Conservation (phyloP, 352 stramenopile species). For the Pseudoperonospora humuli region DNA sequence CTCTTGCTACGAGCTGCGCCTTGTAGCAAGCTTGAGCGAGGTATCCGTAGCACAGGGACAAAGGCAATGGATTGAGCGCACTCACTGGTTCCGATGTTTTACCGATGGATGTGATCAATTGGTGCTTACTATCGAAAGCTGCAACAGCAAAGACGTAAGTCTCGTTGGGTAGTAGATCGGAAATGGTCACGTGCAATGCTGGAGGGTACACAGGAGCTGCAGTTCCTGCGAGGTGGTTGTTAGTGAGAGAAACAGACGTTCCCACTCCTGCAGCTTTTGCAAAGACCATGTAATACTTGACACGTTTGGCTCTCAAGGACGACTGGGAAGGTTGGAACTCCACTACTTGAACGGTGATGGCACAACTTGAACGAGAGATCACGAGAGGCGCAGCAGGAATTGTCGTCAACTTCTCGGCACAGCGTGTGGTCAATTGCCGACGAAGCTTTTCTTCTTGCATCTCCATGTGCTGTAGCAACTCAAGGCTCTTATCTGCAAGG, state of each 20-base stretch:
- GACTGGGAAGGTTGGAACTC: conserved; percentile 25
- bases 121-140: conserved; percentile 54
- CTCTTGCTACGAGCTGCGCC: conserved; percentile 17
- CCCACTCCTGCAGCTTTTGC: conserved; percentile 59
- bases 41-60: conserved; percentile 65
- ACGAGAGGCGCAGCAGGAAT: conserved; percentile 40
- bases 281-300: conserved; percentile 76
- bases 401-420: not conserved
- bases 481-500: conserved; percentile 35
- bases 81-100: conserved; percentile 52
- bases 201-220: conserved; percentile 36
- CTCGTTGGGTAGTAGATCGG: conserved; percentile 51
- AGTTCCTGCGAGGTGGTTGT: conserved; percentile 52
- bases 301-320: conserved; percentile 18
- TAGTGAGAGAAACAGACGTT: conserved; percentile 73
- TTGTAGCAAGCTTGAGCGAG: conserved; percentile 48
- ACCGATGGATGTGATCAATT: conserved; percentile 63
- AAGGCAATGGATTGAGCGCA: conserved; percentile 54
- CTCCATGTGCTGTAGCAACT: conserved; percentile 31
- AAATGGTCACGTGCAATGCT: conserved; percentile 30
- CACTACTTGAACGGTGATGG: conserved; percentile 43
- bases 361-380: conserved; percentile 39
- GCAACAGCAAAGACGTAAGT: conserved; percentile 81
- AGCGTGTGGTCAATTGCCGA: not conserved
- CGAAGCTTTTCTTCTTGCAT: conserved; percentile 38